phyloP scores from a whole-genome alignment of 345 rosid species.

The Eucalyptus cloeziana region DNA sequence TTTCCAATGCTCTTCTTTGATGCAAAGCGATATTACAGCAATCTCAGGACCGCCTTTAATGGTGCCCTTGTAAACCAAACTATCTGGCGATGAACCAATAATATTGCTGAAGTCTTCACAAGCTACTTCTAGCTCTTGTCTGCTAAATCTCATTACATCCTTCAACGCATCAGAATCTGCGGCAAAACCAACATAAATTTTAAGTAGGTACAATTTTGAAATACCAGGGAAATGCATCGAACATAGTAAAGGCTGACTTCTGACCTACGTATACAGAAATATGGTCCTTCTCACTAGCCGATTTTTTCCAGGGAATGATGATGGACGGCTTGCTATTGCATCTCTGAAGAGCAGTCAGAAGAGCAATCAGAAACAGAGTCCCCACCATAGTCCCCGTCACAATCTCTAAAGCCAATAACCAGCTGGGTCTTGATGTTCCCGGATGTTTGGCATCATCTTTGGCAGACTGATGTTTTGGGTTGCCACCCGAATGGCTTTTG shows the following conservation, averaged over 20 bases:
- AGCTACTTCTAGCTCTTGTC: conserved; percentile 96
- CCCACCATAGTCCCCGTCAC: conserved; percentile 80
- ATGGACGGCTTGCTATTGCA: conserved; percentile 70
- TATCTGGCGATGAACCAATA: conserved; percentile 88
- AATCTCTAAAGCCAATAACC: conserved; percentile 82
- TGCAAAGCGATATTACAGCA: conserved; percentile 82
- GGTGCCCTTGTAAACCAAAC: conserved; percentile 87
- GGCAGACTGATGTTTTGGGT: conserved; percentile 30
- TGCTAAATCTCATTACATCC: conserved; percentile 65
- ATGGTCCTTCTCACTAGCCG: conserved; percentile 68
- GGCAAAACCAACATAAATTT: not conserved
- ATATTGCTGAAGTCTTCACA: conserved; percentile 99
- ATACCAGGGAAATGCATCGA: not conserved
- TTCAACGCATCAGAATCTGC: conserved; percentile 86
- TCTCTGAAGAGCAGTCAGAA: conserved; percentile 54
- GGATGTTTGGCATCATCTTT: conserved; percentile 37
- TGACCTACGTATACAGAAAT: conserved; percentile 60
- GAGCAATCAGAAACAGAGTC: conserved; percentile 42
- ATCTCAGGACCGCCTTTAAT: conserved; percentile 91
- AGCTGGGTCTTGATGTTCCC: conserved; percentile 50
- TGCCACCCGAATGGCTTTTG: conserved; percentile 24
- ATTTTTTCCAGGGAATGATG: conserved; percentile 97
- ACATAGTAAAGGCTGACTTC: not conserved
- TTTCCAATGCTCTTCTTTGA: conserved; percentile 89
- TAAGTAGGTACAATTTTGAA: not conserved